Percentiles rank a stretch among this genome's conserved stretches.
Evolutionary conservation across 108 stramenopile genomes (phyloP).

Genomic region (Pelagomonas calceolata): DNA sequence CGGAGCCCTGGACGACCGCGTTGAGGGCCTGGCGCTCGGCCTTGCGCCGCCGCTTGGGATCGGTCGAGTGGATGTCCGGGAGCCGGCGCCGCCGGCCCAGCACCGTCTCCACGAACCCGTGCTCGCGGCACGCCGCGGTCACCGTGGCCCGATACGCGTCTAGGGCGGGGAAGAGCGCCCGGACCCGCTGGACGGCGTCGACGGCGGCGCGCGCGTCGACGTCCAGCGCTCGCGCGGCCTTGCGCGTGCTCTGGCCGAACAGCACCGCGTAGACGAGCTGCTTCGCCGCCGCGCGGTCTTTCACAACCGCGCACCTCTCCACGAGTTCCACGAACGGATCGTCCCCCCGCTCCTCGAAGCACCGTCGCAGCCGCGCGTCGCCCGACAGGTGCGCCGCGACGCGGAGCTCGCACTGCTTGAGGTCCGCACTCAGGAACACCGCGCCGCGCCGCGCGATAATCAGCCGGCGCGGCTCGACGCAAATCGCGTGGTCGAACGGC

Average conservation of each 20-base stretch:
- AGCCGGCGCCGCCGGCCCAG: constrained; percentile 4
- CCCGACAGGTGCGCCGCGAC: background rate
- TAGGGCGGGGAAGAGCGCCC: background rate
- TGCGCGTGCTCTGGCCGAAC: background rate
- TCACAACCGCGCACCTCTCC: no score
- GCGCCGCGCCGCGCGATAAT: background rate
- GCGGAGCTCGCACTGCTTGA: background rate
- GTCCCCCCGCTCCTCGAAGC: no score
- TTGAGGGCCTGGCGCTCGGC: constrained; percentile 12
- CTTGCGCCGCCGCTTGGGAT: background rate
- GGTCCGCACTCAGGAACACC: background rate
- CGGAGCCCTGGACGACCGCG: constrained; percentile 17
- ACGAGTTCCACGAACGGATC: no score
- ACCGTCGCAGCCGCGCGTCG: background rate
- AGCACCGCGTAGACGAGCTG: background rate
- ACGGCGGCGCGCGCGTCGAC: background rate
- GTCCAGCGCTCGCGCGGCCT: background rate
- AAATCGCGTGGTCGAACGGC: background rate
- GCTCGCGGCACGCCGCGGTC: background rate
- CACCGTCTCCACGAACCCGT: constrained; percentile 10
- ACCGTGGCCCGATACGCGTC: background rate
- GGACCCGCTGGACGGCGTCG: background rate
- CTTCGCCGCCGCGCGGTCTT: background rate
- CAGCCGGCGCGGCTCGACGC: background rate
- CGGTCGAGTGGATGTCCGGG: background rate